Base-by-base conservation (phyloP, 73 alveolate species). In the Halteria grandinella region DNA sequence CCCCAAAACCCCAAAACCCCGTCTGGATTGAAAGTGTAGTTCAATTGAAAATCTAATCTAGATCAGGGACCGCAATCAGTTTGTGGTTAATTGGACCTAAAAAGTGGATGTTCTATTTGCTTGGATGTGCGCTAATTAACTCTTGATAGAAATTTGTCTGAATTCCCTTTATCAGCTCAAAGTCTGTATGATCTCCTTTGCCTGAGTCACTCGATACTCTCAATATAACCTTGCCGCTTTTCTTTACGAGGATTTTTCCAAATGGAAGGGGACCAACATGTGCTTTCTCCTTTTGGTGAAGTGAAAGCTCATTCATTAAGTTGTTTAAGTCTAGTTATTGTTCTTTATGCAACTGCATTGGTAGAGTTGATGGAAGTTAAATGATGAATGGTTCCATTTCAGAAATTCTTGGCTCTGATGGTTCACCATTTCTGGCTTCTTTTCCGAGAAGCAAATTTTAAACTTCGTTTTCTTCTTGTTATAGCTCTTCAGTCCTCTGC, bases 31-130 rank as follows among this genome's bases (percentile, higher is more conserved):
- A 53, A 53, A 49, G 15, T 20, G 29, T 5, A 14, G 12, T 57
- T 57, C 74, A 57, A 5, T 57, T 12, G 31, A 57, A 57, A 29
- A 57, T 57, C 15, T 51, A 57, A 11, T 57, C 74, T 39, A 57
- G 20, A 57, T 57, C 74, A 57, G 74, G 74, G 3, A 39, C 36
- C 10, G 74, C 74, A 6, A 57, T 57, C 17, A 57, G 57, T 57
- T 57, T 57, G 3, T 57, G 54, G 14, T 27, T 57, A 6, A 57
- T 32, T 3, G 74, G 74, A 23, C 47, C 74, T 14, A 57, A 6
- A 21, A 57, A 57, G 36, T 57, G 54, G 31, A 54, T 54, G 15
- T 29, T 57, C 3, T 24, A 6, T 3, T 11, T 7, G 37, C 36
- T 17, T 10, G 28, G 6, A 18, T 57, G 55, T 10, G 36, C 74